These are phyloP conservation scores for Torulaspora maleeae DNA, from an alignment of 805 yeast species.

Conservation along the genomic window DNA sequence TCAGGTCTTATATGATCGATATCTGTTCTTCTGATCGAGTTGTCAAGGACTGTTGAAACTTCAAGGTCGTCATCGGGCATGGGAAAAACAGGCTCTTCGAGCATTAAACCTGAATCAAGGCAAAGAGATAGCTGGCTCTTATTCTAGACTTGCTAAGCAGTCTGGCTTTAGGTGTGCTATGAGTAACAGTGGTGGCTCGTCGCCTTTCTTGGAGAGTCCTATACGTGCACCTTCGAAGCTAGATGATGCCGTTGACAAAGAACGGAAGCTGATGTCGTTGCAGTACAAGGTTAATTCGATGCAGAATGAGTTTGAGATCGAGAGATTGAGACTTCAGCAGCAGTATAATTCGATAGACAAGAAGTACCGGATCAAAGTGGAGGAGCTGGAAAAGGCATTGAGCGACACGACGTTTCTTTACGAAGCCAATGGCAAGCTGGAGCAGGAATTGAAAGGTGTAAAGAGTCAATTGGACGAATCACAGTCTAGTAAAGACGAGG, in stretches of 20 bases:
- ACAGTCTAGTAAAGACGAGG: constrained; percentile 24
- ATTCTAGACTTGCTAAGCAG: not conserved
- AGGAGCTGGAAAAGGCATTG: constrained; percentile 32
- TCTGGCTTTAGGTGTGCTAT: constrained; percentile 2
- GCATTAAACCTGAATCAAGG: not conserved
- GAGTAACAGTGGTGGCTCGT: constrained; percentile 33
- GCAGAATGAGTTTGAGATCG: constrained; percentile 39
- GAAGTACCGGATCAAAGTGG: constrained; percentile 34
- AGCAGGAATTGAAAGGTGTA: constrained; percentile 17
- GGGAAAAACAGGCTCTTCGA: not conserved
- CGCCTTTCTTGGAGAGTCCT: constrained; percentile 39
- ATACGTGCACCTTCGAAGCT: constrained; percentile 6
- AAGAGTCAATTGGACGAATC: constrained; percentile 24
- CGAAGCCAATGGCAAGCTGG: constrained; percentile 31
- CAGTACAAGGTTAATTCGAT: constrained; percentile 38
- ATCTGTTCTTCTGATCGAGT: not conserved
- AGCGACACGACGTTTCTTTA: constrained; percentile 36
- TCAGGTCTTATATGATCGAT: too few relatives aligned
- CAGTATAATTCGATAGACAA: constrained; percentile 25
- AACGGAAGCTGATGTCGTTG: constrained; percentile 29
- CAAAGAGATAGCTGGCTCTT: not conserved
- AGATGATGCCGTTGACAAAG: constrained; percentile 10
- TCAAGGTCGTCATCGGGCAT: not conserved
- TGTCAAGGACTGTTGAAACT: not conserved
- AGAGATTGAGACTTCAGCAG: constrained; percentile 23